These are phyloP conservation scores for Castanopsis chinensis DNA, from an alignment of 306 rosid species.

Conservation along the genomic window DNA sequence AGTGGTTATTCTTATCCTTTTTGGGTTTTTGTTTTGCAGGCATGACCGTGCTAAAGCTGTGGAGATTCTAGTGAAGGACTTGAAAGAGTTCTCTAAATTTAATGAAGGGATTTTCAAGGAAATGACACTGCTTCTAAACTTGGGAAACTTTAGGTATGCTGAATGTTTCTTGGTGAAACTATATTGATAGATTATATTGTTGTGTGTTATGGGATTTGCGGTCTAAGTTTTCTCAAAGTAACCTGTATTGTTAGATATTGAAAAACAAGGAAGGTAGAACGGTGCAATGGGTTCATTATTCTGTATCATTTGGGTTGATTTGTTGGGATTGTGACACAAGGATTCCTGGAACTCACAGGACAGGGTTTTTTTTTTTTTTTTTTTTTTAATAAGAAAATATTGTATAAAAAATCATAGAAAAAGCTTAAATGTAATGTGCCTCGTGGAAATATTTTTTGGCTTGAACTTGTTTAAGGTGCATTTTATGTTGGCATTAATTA, in stretches of 20 bases:
- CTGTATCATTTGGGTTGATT: not conserved
- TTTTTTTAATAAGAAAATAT: no score
- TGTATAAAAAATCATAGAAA: no score
- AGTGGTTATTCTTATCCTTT: not conserved
- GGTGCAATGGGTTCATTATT: not conserved
- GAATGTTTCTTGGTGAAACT: not conserved
- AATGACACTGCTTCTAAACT: conserved; percentile 83
- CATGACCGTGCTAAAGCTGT: conserved; percentile 90
- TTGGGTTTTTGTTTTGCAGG: conserved; percentile 40
- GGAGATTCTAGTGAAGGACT: conserved; percentile 90
- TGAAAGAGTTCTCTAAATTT: conserved; percentile 89
- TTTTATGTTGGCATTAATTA: not conserved
- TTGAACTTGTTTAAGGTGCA: not conserved
- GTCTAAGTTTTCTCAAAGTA: not conserved
- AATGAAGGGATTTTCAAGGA: conserved; percentile 97
- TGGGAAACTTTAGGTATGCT: conserved; percentile 89
- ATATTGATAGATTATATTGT: not conserved
- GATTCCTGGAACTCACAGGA: not conserved
- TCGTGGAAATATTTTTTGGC: not conserved
- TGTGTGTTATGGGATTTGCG: not conserved
- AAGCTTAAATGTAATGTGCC: not conserved
- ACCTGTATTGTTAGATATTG: not conserved
- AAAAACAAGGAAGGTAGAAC: not conserved
- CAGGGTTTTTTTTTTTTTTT: not conserved
- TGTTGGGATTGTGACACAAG: not conserved